Conservation (phyloP, 148 eudicot species). For the Cornus kousa region DNA sequence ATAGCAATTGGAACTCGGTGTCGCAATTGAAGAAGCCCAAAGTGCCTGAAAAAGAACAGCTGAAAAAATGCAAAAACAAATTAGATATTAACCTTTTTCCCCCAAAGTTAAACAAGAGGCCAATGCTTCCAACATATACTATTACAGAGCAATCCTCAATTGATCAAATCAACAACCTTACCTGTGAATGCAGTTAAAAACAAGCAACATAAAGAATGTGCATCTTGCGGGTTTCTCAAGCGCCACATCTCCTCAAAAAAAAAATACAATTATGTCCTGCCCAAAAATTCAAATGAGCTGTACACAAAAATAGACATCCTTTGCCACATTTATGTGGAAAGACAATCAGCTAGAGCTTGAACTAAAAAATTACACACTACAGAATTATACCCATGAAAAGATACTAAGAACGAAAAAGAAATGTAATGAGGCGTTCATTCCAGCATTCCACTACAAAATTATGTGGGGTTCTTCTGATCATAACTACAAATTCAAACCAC, state of each 20-base stretch:
- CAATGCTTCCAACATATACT: too few species aligned
- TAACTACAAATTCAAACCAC: too few species aligned
- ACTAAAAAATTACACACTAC: neutral
- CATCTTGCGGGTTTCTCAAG: neutral
- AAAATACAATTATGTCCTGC: neutral
- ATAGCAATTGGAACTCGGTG: slow-evolving; percentile 75
- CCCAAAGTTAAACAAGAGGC: neutral
- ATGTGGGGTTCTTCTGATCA: too few species aligned
- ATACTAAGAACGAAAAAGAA: too few species aligned
- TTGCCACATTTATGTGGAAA: too few species aligned
- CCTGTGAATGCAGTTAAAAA: slow-evolving; percentile 5
- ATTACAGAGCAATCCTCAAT: neutral
- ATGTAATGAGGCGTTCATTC: too few species aligned
- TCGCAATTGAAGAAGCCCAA: slow-evolving; percentile 57
- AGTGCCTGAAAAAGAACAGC: slow-evolving; percentile 42
- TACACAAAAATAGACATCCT: neutral
- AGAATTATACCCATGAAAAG: too few species aligned
- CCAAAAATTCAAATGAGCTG: neutral
- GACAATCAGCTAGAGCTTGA: neutral
- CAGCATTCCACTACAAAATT: too few species aligned
- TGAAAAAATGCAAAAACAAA: slow-evolving; percentile 21
- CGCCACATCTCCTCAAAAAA: slow-evolving; percentile 6
- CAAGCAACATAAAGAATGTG: neutral
- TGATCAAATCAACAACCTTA: neutral
- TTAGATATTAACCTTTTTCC: neutral